A percentile compares a stretch with the other conserved stretches of the same genome.
Conservation (phyloP, 2,329 filamentous ascomycete species). For the Alternaria sp. region DNA sequence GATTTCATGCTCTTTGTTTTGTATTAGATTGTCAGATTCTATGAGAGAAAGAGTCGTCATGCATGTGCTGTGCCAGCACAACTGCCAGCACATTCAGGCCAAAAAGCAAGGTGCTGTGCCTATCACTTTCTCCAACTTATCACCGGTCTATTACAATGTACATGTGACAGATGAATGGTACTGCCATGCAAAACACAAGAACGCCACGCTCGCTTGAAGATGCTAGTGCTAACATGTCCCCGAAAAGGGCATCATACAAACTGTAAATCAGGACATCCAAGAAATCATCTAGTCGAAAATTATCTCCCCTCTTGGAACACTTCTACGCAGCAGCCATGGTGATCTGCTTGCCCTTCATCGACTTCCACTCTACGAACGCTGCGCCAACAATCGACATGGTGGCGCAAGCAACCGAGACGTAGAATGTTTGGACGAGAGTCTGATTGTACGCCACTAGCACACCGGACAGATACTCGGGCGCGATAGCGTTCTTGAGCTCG, state of each 20-base stretch:
- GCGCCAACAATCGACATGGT: conserved; percentile 64
- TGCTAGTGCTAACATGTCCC: conserved; percentile 13
- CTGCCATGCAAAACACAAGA: conserved; percentile 8
- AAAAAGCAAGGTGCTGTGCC: conserved; percentile 3
- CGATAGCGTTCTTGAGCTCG: conserved; percentile 61
- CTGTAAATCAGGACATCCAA: background rate
- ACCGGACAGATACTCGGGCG: conserved; percentile 56
- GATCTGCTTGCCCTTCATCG: conserved; percentile 67
- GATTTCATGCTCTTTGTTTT: background rate
- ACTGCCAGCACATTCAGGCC: background rate
- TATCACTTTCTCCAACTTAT: background rate
- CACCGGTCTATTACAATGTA: conserved; percentile 11
- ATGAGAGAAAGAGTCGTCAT: conserved; percentile 20
- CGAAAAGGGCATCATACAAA: conserved; percentile 18
- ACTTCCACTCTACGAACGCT: conserved; percentile 69
- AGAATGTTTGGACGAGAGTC: conserved; percentile 67
- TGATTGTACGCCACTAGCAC: conserved; percentile 72
- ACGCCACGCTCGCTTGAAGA: conserved; percentile 14
- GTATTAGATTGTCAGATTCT: conserved; percentile 1
- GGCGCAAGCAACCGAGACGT: conserved; percentile 65
- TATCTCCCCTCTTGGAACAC: background rate
- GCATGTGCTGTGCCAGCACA: background rate
- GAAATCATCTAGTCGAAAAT: conserved; percentile 2
- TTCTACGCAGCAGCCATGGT: conserved; percentile 47
- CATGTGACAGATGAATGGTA: conserved; percentile 3